Evolutionary conservation across 768 basidiomycete species (phyloP).

Genomic region (Leccinum subgranulosum): DNA sequence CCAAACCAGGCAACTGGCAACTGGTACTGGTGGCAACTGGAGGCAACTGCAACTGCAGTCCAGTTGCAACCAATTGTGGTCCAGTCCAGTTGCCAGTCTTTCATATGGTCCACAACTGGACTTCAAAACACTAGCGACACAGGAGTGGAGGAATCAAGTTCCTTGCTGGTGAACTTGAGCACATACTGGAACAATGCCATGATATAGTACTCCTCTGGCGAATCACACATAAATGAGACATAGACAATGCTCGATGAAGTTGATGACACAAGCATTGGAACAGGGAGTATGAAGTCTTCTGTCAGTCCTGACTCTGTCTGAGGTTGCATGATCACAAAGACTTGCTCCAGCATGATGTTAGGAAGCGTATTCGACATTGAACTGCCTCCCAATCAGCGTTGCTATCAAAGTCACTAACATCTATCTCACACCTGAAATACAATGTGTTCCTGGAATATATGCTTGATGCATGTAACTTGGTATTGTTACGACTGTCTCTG

Average conservation of each 20-base stretch:
- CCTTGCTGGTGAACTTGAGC: constrained; percentile 95
- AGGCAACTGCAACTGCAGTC: too few species aligned
- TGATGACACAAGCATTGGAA: constrained; percentile 63
- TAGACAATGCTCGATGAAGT: constrained; percentile 85
- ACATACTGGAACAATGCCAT: constrained; percentile 85
- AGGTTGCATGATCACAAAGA: constrained; percentile 90
- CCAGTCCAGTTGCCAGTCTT: too few species aligned
- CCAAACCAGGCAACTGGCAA: too few species aligned
- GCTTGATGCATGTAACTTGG: constrained; percentile 94
- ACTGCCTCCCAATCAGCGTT: constrained; percentile 45
- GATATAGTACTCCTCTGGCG: constrained; percentile 73
- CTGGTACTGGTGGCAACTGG: too few species aligned
- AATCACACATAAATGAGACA: constrained; percentile 87
- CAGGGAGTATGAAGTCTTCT: constrained; percentile 92
- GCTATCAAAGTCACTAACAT: neutral
- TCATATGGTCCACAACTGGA: too few species aligned
- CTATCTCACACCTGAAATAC: constrained; percentile 79
- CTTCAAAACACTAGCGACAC: too few species aligned
- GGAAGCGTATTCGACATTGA: constrained; percentile 97
- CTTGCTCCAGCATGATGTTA: constrained; percentile 91
- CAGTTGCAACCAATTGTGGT: too few species aligned
- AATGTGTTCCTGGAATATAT: constrained; percentile 91
- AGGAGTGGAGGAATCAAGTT: constrained; percentile 93
- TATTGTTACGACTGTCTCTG: too few species aligned
- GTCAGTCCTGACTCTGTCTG: too few species aligned